A percentile compares a stretch with the other conserved stretches of the same genome.
Evolutionary conservation across 495 filamentous ascomycete species (phyloP).

Genomic region (Penicillium fimorum): DNA sequence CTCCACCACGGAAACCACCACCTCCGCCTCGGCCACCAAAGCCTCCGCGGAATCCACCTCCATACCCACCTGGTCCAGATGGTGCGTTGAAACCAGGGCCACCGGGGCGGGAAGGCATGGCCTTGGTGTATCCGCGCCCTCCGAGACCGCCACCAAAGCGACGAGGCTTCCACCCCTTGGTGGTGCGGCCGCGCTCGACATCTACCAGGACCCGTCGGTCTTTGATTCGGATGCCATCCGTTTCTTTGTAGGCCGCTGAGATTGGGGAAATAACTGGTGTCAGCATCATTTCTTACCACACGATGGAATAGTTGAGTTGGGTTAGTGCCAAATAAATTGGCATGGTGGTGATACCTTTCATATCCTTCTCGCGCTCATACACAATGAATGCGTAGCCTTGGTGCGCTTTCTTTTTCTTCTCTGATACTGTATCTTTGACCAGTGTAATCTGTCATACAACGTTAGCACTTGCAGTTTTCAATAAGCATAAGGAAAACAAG

Average conservation of each 20-base stretch:
- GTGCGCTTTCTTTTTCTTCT: conserved; percentile 80
- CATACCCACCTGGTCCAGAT: conserved; percentile 64
- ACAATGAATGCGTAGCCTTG: conserved; percentile 96
- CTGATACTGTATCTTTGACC: conserved; percentile 63
- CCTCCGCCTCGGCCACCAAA: conserved; percentile 46
- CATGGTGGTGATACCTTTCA: conserved; percentile 79
- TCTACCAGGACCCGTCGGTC: conserved; percentile 90
- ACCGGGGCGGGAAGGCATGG: conserved; percentile 68
- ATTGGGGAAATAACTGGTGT: conserved; percentile 26
- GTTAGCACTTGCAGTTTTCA: conserved; percentile 10
- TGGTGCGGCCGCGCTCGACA: conserved; percentile 92
- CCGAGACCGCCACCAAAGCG: conserved; percentile 91
- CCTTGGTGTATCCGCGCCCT: conserved; percentile 89
- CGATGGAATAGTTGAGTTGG: not conserved
- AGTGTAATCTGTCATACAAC: conserved; percentile 72
- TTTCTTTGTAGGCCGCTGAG: conserved; percentile 77
- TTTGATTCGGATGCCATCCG: conserved; percentile 89
- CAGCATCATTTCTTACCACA: conserved; percentile 33
- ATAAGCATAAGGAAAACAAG: not conserved
- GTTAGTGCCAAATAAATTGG: conserved; percentile 7
- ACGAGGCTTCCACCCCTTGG: conserved; percentile 90
- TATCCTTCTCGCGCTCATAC: conserved; percentile 95
- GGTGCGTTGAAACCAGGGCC: conserved; percentile 58
- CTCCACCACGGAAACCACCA: conserved; percentile 49
- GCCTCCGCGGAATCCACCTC: conserved; percentile 65